Conservation (phyloP, 169 alveolate species). For the Plasmodium inui region DNA sequence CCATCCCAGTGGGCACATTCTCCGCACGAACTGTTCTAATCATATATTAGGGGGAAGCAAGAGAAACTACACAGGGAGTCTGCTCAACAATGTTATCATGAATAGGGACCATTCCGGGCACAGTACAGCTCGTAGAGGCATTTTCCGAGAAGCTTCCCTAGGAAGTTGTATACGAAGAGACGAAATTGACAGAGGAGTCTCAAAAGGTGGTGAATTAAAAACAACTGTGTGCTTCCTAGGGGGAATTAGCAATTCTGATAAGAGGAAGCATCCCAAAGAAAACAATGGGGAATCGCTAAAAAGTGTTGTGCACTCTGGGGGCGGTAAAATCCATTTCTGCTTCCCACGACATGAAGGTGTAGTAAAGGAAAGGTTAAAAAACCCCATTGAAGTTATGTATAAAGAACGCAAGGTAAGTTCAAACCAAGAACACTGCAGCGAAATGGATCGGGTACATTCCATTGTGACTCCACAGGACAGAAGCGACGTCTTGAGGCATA, state of each 20-base stretch:
- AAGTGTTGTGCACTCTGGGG: neutral
- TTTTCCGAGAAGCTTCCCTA: neutral
- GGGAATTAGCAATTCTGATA: neutral
- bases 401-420: neutral
- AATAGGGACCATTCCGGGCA: neutral
- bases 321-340: neutral
- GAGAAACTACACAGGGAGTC: neutral
- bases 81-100: neutral
- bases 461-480: neutral
- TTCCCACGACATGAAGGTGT: neutral
- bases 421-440: neutral
- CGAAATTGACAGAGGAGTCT: neutral
- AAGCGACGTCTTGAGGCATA: neutral
- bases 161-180: neutral
- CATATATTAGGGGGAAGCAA: neutral
- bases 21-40: neutral
- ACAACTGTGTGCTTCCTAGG: neutral
- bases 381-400: neutral
- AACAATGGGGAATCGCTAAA: neutral
- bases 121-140: neutral
- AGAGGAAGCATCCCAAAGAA: neutral
- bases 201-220: neutral
- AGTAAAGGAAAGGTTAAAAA: neutral
- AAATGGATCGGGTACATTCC: neutral
- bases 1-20: neutral